Evolutionary conservation across 352 stramenopile species (phyloP).

Genomic region (Phytophthora pini): DNA sequence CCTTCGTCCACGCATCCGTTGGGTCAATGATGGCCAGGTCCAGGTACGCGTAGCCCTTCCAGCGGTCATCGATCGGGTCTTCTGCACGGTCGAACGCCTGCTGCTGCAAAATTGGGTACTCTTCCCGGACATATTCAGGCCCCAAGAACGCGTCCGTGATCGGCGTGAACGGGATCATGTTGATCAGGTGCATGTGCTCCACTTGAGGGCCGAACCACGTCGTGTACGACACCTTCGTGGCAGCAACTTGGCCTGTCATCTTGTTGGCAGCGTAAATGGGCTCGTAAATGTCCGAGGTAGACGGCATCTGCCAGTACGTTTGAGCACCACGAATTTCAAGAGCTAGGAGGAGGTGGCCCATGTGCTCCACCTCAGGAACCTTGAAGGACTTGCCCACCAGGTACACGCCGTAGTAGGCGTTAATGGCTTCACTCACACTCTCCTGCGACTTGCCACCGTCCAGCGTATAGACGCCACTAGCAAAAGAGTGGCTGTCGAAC

Average conservation of each 20-base stretch:
- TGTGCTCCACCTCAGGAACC: conserved; percentile 83
- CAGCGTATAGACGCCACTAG: conserved; percentile 95
- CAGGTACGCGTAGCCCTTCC: conserved; percentile 87
- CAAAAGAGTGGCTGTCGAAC: conserved; percentile 97
- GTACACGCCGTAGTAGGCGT: conserved; percentile 98
- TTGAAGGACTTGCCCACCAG: conserved; percentile 86
- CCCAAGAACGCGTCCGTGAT: conserved; percentile 81
- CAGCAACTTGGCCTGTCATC: conserved; percentile 83
- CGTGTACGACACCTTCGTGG: conserved; percentile 86
- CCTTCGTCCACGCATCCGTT: conserved; percentile 63
- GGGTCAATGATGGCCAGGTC: conserved; percentile 87
- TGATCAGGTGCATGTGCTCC: conserved; percentile 91
- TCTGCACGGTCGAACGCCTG: conserved; percentile 67
- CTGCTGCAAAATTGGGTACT: conserved; percentile 80
- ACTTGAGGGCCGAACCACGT: conserved; percentile 88
- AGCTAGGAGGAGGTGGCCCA: conserved; percentile 91
- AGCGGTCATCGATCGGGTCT: conserved; percentile 78
- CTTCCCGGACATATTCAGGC: conserved; percentile 72
- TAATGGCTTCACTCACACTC: conserved; percentile 96
- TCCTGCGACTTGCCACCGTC: conserved; percentile 97
- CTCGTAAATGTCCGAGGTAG: conserved; percentile 68
- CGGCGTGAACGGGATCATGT: conserved; percentile 93
- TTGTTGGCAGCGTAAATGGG: conserved; percentile 78
- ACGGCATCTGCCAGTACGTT: conserved; percentile 97
- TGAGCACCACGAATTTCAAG: conserved; percentile 94